phyloP scores from a whole-genome alignment of 2,329 filamentous ascomycete genomes.

The Alternaria gansuensis region DNA sequence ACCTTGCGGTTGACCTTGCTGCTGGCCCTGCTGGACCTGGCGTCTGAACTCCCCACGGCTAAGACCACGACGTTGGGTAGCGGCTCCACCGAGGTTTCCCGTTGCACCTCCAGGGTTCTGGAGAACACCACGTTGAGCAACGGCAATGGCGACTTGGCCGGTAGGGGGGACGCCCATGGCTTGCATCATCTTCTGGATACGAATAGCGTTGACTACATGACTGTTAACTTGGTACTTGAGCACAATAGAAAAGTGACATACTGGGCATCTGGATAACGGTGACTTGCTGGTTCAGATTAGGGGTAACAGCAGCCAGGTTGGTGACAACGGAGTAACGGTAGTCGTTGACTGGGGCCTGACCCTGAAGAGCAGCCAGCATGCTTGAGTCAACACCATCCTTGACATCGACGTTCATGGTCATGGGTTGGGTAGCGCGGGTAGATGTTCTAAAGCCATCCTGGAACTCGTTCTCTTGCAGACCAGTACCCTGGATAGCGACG shows the following conservation, averaged over 20 bases:
- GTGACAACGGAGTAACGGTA: conserved; percentile 49
- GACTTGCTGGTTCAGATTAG: conserved; percentile 48
- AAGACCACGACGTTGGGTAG: conserved; percentile 31
- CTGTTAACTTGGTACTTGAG: conserved; percentile 21
- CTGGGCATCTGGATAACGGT: conserved; percentile 51
- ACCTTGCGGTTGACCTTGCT: conserved; percentile 34
- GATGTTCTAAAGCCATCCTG: conserved; percentile 52
- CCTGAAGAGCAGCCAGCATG: conserved; percentile 48
- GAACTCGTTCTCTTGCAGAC: conserved; percentile 53
- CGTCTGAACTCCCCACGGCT: conserved; percentile 38
- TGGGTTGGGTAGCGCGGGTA: conserved; percentile 47
- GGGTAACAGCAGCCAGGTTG: conserved; percentile 47
- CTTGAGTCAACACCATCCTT: conserved; percentile 46
- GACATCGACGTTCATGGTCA: conserved; percentile 50
- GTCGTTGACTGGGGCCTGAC: conserved; percentile 45
- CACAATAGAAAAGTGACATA: conserved; percentile 24
- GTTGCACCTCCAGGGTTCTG: conserved; percentile 51
- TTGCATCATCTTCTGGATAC: conserved; percentile 51
- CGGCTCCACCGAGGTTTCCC: conserved; percentile 39
- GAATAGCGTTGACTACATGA: conserved; percentile 44
- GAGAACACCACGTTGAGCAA: conserved; percentile 51
- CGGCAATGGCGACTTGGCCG: conserved; percentile 45
- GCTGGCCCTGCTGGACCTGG: conserved; percentile 34
- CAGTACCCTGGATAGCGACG: conserved; percentile 47
- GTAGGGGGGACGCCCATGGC: conserved; percentile 42